These are phyloP conservation scores for Mortierella sp. DNA, from an alignment of 371 early-diverging fungal genomes.

Conservation along the genomic window DNA sequence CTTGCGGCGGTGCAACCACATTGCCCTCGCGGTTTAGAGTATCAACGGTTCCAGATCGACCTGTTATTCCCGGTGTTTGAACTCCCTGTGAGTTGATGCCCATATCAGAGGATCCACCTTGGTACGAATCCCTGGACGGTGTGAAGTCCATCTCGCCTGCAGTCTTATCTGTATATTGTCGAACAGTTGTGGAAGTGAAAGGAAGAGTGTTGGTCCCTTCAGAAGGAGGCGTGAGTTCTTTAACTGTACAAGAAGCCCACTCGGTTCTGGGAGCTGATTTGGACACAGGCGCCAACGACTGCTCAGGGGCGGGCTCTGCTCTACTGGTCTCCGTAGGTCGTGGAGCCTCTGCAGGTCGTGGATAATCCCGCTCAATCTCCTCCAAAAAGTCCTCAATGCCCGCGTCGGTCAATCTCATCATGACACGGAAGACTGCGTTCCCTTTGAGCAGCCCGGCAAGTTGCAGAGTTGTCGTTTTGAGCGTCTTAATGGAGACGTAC, in stretches of 20 bases:
- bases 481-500: slow-evolving; percentile 58
- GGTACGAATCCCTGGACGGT: slow-evolving; percentile 16
- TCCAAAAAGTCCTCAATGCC: slow-evolving; percentile 57
- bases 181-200: not conserved
- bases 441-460: slow-evolving; percentile 62
- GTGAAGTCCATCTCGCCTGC: slow-evolving; percentile 18
- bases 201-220: not conserved
- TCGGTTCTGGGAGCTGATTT: not conserved
- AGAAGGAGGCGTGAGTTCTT: not conserved
- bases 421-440: slow-evolving; percentile 61
- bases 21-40: slow-evolving; percentile 18
- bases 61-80: slow-evolving; percentile 16
- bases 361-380: slow-evolving; percentile 49
- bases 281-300: not conserved
- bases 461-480: slow-evolving; percentile 61
- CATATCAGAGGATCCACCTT: slow-evolving; percentile 11
- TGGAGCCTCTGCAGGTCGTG: slow-evolving; percentile 5
- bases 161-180: slow-evolving; percentile 21
- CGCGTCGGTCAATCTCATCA: slow-evolving; percentile 57
- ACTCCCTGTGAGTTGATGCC: slow-evolving; percentile 12
- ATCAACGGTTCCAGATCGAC: slow-evolving; percentile 28
- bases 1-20: slow-evolving; percentile 16
- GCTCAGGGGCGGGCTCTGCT: slow-evolving; percentile 2
- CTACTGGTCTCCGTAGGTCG: not conserved
- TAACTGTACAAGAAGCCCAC: not conserved